Conservation (phyloP, 2,329 filamentous ascomycete genomes). For the Claviceps humidiphila region DNA sequence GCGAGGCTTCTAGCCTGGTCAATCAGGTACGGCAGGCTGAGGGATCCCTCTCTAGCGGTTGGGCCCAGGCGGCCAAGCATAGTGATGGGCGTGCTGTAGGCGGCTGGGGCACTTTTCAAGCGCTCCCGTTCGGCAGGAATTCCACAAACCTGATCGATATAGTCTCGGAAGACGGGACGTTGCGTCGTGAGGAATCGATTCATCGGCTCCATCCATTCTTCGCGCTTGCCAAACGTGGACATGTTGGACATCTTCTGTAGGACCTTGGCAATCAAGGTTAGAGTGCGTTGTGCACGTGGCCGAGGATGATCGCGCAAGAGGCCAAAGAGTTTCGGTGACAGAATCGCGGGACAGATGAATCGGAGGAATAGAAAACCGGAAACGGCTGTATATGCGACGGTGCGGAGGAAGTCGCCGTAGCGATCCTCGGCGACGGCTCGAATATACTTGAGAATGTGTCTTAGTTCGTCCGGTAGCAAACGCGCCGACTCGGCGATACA, state of each 20-base stretch:
- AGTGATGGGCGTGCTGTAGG: constrained; percentile 84
- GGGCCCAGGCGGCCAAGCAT: constrained; percentile 73
- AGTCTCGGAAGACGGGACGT: constrained; percentile 69
- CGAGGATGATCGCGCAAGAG: constrained; percentile 72
- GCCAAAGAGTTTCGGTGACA: constrained; percentile 89
- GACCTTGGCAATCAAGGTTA: constrained; percentile 86
- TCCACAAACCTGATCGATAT: constrained; percentile 74
- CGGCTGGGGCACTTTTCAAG: constrained; percentile 54
- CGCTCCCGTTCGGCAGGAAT: constrained; percentile 60
- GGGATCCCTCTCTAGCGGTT: constrained; percentile 79
- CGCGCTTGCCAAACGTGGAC: constrained; percentile 83
- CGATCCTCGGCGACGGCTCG: constrained; percentile 85
- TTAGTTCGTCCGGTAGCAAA: constrained; percentile 66
- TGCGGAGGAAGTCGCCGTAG: constrained; percentile 83
- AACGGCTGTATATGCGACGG: constrained; percentile 84
- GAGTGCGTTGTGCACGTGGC: constrained; percentile 67
- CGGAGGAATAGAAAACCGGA: constrained; percentile 89
- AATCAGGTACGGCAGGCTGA: constrained; percentile 82
- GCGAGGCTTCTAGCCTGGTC: constrained; percentile 80
- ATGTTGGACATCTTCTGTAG: constrained; percentile 85
- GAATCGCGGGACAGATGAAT: constrained; percentile 91
- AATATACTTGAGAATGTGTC: constrained; percentile 80
- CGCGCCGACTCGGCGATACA: constrained; percentile 63
- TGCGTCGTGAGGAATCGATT: constrained; percentile 71
- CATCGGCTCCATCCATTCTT: constrained; percentile 99